phyloP scores from a whole-genome alignment of 495 filamentous ascomycete genomes.

The Friedmanniomyces simplex region DNA sequence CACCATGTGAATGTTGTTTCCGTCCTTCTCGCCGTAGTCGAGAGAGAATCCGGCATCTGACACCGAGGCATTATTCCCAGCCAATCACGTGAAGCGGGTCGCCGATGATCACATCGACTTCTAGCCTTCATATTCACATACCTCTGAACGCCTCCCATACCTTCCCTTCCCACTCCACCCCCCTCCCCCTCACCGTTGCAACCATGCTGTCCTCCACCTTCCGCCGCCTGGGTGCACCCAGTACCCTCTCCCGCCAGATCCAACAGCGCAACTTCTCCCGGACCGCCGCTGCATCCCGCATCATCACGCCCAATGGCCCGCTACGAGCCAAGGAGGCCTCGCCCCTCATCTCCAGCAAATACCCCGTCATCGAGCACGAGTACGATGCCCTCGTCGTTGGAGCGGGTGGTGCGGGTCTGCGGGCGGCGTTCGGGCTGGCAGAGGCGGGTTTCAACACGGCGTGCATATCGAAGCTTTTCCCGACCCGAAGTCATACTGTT shows the following conservation, averaged over 20 bases:
- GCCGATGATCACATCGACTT: background rate
- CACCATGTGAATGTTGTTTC: too few relatives aligned
- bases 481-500: conserved; percentile 90
- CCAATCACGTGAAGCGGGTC: background rate
- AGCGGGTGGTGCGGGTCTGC: conserved; percentile 87
- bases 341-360: conserved; percentile 56
- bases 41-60: too few relatives aligned
- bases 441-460: conserved; percentile 98
- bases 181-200: background rate
- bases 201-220: conserved; percentile 12
- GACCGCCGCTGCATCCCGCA: conserved; percentile 65
- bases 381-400: conserved; percentile 79
- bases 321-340: conserved; percentile 87
- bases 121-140: background rate
- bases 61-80: background rate
- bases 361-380: conserved; percentile 27
- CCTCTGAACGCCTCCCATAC: background rate
- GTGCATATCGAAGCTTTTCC: conserved; percentile 97
- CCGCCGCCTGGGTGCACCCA: conserved; percentile 11
- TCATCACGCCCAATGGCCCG: conserved; percentile 65
- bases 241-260: background rate
- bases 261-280: conserved; percentile 74
- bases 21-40: too few relatives aligned
- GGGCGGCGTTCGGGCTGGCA: conserved; percentile 91
- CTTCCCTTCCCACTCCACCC: background rate